Conservation (phyloP, 2,329 filamentous ascomycete species). For the Aspergillus brunneoviolaceus region DNA sequence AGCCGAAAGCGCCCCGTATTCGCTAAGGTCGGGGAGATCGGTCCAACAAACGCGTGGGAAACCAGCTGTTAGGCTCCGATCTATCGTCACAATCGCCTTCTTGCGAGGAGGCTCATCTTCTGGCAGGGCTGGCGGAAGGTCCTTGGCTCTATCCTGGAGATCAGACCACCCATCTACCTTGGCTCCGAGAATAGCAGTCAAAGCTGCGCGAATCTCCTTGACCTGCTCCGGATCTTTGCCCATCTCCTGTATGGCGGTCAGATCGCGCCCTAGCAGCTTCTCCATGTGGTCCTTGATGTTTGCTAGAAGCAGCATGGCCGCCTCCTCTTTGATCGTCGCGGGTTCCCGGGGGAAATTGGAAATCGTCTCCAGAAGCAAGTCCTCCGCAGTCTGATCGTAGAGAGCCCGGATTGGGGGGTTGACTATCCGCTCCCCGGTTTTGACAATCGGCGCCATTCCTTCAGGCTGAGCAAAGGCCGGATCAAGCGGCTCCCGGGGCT, state of each 20-base stretch:
- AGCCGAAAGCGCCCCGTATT: conserved; percentile 40
- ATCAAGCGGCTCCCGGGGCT: conserved; percentile 44
- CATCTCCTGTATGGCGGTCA: conserved; percentile 48
- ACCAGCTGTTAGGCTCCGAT: conserved; percentile 40
- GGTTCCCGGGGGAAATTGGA: conserved; percentile 46
- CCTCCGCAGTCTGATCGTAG: conserved; percentile 46
- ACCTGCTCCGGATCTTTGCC: conserved; percentile 46
- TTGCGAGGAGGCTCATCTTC: conserved; percentile 40
- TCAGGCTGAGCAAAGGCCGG: conserved; percentile 34
- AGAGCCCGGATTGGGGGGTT: conserved; percentile 43
- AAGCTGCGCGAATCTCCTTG: conserved; percentile 45
- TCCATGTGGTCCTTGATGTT: conserved; percentile 53
- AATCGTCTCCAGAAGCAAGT: conserved; percentile 44
- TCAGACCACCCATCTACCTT: conserved; percentile 48
- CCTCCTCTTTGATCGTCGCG: conserved; percentile 47
- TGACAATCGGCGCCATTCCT: conserved; percentile 44
- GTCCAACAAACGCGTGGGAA: conserved; percentile 45
- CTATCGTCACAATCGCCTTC: conserved; percentile 44
- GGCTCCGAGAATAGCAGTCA: conserved; percentile 45
- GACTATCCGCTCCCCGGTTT: conserved; percentile 43
- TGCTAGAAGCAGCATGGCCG: conserved; percentile 47
- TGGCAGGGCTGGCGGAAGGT: conserved; percentile 36
- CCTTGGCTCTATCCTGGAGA: conserved; percentile 40
- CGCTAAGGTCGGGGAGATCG: conserved; percentile 45
- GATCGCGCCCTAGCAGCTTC: conserved; percentile 43